Evolutionary conservation across 352 stramenopile species (phyloP).

Genomic region (Globisporangium cederbergense): DNA sequence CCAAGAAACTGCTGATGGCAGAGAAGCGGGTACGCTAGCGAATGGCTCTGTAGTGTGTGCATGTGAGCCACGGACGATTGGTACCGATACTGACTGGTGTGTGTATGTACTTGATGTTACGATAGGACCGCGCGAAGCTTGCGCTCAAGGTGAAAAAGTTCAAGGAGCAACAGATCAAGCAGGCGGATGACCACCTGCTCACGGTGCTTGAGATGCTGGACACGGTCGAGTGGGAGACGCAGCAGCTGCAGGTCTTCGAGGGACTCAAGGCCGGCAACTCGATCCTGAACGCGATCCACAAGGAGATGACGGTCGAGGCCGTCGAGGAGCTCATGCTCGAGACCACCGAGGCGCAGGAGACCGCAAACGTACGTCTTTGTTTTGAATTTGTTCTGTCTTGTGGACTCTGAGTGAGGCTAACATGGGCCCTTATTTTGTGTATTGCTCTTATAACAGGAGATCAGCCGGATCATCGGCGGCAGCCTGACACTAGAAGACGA

Average conservation of each 20-base stretch:
- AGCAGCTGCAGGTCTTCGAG: constrained; percentile 88
- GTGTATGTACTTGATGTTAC: not conserved
- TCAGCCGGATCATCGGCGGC: constrained; percentile 76
- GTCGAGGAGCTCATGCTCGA: constrained; percentile 88
- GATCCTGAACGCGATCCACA: constrained; percentile 85
- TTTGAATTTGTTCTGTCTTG: not conserved
- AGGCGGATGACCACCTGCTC: constrained; percentile 83
- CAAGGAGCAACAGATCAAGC: constrained; percentile 86
- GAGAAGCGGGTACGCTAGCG: constrained; percentile 46
- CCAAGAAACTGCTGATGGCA: constrained; percentile 66
- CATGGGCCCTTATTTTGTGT: not conserved
- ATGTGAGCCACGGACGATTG: not conserved
- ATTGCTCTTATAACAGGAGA: constrained; percentile 54
- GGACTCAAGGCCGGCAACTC: constrained; percentile 86
- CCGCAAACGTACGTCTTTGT: constrained; percentile 50
- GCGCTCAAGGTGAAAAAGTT: constrained; percentile 89
- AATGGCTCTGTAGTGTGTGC: not conserved
- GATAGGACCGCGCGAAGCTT: constrained; percentile 78
- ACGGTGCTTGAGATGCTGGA: constrained; percentile 86
- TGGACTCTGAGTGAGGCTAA: not conserved
- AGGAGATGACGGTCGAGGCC: constrained; percentile 87
- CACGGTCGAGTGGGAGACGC: constrained; percentile 86
- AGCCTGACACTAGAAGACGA: constrained; percentile 82
- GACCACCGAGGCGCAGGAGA: constrained; percentile 81
- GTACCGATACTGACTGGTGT: constrained; percentile 2